These are phyloP conservation scores for Citrus reticulata DNA, from an alignment of 345 rosid genomes.

Conservation along the genomic window DNA sequence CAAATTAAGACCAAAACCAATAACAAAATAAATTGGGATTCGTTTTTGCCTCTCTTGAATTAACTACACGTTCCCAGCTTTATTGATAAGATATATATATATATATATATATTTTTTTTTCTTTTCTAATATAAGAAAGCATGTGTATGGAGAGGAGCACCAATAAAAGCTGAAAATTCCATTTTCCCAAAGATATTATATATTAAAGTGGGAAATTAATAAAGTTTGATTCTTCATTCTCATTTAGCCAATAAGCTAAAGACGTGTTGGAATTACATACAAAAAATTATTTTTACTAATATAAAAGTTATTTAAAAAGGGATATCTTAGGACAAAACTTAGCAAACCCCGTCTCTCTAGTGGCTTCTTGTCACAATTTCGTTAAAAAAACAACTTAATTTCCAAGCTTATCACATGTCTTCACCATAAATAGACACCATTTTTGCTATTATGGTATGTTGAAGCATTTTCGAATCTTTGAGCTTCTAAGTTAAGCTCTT, in stretches of 20 bases:
- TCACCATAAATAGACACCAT: conserved; percentile 13
- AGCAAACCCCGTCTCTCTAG: not conserved
- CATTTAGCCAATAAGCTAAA: conserved; percentile 23
- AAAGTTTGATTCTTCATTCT: conserved; percentile 34
- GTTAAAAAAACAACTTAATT: not conserved
- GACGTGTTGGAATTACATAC: conserved; percentile 31
- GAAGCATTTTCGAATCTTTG: conserved; percentile 25
- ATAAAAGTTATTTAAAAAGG: not conserved
- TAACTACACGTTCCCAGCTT: not conserved
- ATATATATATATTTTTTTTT: not conserved
- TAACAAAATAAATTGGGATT: not conserved
- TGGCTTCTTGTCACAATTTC: not conserved
- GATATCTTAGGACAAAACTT: not conserved
- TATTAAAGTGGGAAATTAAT: conserved; percentile 8
- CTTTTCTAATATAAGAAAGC: conserved; percentile 9
- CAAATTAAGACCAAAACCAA: not conserved
- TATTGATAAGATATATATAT: conserved; percentile 1
- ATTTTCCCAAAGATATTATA: conserved; percentile 29
- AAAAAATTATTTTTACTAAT: not conserved
- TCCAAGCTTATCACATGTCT: conserved; percentile 12
- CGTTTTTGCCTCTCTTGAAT: not conserved
- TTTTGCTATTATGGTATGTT: not conserved
- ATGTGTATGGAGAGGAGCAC: conserved; percentile 31
- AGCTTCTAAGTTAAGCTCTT: conserved; percentile 23
- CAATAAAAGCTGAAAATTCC: conserved; percentile 41